phyloP scores from a whole-genome alignment of 192 early-diverging fungal genomes.

The Coemansia sp. region DNA sequence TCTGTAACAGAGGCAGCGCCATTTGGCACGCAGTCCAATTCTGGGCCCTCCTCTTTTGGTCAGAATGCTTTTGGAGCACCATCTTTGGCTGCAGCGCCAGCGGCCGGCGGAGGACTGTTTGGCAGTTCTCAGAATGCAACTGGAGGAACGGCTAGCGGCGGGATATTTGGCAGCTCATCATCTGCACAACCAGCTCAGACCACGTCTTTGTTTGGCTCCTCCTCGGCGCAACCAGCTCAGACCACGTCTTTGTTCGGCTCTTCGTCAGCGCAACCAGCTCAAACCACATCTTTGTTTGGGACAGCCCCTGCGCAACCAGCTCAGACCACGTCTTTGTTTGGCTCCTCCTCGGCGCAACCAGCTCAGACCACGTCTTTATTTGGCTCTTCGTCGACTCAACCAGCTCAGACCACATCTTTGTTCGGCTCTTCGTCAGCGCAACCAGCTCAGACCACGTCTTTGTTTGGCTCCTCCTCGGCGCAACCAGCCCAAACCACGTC shows the following conservation, averaged over 20 bases:
- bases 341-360: constrained; percentile 1
- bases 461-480: constrained; percentile 9
- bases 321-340: not conserved
- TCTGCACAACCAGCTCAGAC: constrained; percentile 12
- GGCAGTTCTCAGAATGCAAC: constrained; percentile 3
- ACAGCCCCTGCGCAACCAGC: not conserved
- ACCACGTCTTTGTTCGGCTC: constrained; percentile 11
- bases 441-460: constrained; percentile 4
- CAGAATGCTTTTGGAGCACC: constrained; percentile 1
- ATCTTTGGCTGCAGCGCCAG: not conserved
- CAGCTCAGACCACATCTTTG: constrained; percentile 12
- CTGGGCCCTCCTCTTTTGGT: constrained; percentile 6
- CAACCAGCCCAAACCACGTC: constrained; percentile 13
- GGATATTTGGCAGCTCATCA: constrained; percentile 19
- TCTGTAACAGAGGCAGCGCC: constrained; percentile 13
- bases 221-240: constrained; percentile 11
- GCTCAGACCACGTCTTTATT: constrained; percentile 11
- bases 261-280: constrained; percentile 4
- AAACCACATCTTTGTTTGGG: constrained; percentile 25
- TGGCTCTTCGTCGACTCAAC: constrained; percentile 7
- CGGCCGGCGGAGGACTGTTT: constrained; percentile 10
- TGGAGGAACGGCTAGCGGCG: constrained; percentile 1
- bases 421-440: constrained; percentile 12
- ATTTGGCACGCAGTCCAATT: not conserved
- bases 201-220: constrained; percentile 13